These are phyloP conservation scores for Phytophthora fragariaefolia DNA, from an alignment of 352 stramenopile genomes.

Conservation along the genomic window DNA sequence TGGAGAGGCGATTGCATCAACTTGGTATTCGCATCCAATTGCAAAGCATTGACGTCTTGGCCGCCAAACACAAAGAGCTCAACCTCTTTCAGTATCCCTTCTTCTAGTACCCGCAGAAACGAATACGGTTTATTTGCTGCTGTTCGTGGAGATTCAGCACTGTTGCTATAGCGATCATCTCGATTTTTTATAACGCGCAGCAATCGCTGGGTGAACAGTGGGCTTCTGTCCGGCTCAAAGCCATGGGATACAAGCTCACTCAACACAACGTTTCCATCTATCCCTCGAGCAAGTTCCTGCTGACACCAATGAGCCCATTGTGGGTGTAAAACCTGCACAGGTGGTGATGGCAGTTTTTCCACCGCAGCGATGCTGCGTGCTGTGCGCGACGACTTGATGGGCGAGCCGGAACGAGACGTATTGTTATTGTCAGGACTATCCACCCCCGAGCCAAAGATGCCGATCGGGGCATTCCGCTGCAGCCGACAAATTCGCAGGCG, in stretches of 20 bases:
- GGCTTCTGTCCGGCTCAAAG: slow-evolving; percentile 60
- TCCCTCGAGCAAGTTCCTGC: slow-evolving; percentile 63
- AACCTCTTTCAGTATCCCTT: slow-evolving; percentile 48
- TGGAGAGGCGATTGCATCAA: slow-evolving; percentile 57
- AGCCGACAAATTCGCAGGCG: slow-evolving; percentile 19
- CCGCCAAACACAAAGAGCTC: slow-evolving; percentile 74
- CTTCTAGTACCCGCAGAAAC: slow-evolving; percentile 56
- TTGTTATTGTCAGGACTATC: slow-evolving; percentile 8
- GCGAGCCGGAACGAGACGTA: slow-evolving; percentile 4
- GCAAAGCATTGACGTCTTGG: slow-evolving; percentile 60
- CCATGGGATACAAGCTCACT: slow-evolving; percentile 56
- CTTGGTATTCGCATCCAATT: slow-evolving; percentile 45
- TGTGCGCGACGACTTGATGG: slow-evolving; percentile 30
- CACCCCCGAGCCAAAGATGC: slow-evolving; percentile 47
- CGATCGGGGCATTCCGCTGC: slow-evolving; percentile 46
- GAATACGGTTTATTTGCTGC: slow-evolving; percentile 41
- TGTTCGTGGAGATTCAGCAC: slow-evolving; percentile 27
- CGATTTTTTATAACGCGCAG: slow-evolving; percentile 38
- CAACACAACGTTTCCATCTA: slow-evolving; percentile 64
- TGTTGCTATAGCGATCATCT: slow-evolving; percentile 40
- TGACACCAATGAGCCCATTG: slow-evolving; percentile 76
- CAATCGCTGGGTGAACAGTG: slow-evolving; percentile 59
- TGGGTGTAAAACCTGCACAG: slow-evolving; percentile 48
- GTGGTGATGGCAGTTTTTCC: slow-evolving; percentile 24
- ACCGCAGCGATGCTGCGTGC: slow-evolving; percentile 31